Base-by-base conservation (phyloP, 1,139 yeast genomes). In the Yamadazyma atmosphaerica region DNA sequence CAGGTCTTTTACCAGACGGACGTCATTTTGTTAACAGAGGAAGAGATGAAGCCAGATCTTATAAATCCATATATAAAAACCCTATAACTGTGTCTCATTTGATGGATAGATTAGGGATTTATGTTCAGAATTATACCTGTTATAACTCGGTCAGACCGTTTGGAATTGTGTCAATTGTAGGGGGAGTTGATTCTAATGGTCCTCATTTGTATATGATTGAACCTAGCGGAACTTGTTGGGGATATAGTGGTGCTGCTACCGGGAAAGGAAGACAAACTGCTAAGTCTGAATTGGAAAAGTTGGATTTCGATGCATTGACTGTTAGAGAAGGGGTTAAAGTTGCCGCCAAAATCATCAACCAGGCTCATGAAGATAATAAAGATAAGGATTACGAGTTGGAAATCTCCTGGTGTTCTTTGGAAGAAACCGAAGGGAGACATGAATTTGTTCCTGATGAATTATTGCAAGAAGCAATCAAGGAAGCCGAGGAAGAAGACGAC, bases 241-340 rank as follows among this genome's bases (percentile, higher is more conserved):
- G 99, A 34, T 94, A 92, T 65, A 77, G 79, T 39, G 98, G 97
- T 41, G 96, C 97, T 35, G 98, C 98, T 25, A 81, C 97, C 4
- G 99, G 99, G 45, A 94, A 92, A 63, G 98, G 98, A 33, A 82
- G 98, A 62, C 98, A 92, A 65, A 79, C 88, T 18, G 98, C 98
- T 42, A 90, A 89, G 65, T 86, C 92, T 15, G 98, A 94, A 65
- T 76, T 94, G 53, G 99, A 94, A 64, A 94, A 92, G 63, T 72
- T 94, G 52, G 86, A 89, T 49, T 71, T 81, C 46, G 84, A 81
- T 39, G 77, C 75, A 46, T 68, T 94, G 49, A 69, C 83, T 2
- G 86, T 83, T 8, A 76, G 68, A 49, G 95, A 90, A 19, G 98
- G 96, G 3, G 85, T 92, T 35, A 89, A 86, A 54, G 84, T 85